These are phyloP conservation scores for Penicillium sp. DNA, from an alignment of 2,329 filamentous ascomycete species.

Conservation along the genomic window DNA sequence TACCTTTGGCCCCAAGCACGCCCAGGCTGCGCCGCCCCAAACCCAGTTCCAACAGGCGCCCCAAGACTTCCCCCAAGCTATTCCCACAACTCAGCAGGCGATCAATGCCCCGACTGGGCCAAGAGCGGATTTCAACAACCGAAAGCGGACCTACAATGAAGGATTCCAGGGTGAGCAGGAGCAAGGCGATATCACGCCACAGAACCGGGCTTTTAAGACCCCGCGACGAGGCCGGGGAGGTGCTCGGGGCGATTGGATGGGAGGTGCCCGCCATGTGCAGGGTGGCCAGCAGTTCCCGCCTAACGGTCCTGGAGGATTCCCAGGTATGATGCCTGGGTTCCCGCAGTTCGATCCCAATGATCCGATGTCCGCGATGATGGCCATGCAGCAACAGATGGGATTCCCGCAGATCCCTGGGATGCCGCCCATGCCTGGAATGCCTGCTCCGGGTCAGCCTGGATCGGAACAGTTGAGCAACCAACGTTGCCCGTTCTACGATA, in stretches of 20 bases:
- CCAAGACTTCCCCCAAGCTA: constrained; percentile 22
- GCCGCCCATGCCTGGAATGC: constrained; percentile 40
- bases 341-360: constrained; percentile 53
- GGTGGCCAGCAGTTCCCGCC: constrained; percentile 28
- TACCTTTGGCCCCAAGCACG: constrained; percentile 47
- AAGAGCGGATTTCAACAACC: constrained; percentile 32
- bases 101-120: constrained; percentile 25
- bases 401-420: constrained; percentile 48
- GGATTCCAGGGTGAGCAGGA: constrained; percentile 46
- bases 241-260: constrained; percentile 43
- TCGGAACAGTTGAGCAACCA: constrained; percentile 32
- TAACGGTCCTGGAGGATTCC: constrained; percentile 30
- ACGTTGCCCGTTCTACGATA: constrained; percentile 56
- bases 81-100: constrained; percentile 18
- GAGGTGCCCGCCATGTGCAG: constrained; percentile 24
- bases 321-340: constrained; percentile 42
- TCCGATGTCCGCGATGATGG: constrained; percentile 52
- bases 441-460: constrained; percentile 25
- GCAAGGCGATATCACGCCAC: constrained; percentile 38
- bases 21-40: constrained; percentile 24
- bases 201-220: constrained; percentile 48
- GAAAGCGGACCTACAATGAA: constrained; percentile 53
- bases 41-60: constrained; percentile 20
- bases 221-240: constrained; percentile 37
- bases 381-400: constrained; percentile 49